Base-by-base conservation (phyloP, 805 yeast genomes). In the Ogataea dorogensis region DNA sequence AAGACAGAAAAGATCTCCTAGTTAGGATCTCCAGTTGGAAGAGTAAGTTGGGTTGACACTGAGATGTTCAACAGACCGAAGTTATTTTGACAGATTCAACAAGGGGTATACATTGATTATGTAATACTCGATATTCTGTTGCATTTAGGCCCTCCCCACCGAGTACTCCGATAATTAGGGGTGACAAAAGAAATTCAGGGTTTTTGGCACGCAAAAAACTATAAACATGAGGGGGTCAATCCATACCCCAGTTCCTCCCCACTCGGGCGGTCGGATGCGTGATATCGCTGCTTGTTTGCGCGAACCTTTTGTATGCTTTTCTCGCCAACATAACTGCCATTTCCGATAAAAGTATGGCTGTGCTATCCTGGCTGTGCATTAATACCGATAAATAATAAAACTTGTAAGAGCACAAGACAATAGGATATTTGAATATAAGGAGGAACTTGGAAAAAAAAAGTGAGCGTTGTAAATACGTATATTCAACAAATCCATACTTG, bases 361-460 rank as follows among this genome's bases (percentile, higher is more conserved):
- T 24, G 34, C 12, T 13, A 16, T 23, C 15, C 22, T 31, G 35
- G 35, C 38, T 34, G 38, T 35, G 36, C 33, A 31, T 36, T 32
- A 40, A 40, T 40, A 36, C 44, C 44, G 44, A 40, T 40, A 40
- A 36, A 36, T 30, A 30, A 26, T 30, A 30, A 31, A 28, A 13
- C 25, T 34, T 15, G 29, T 21, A 20, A 17, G 17, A 36, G 28
- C 31, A 13, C 35, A 12, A 25, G 27, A 36, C 40, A 30, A 36
- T 36, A 26, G 27, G 14, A 21, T 14, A 23, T 20, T 29, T 20
- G 34, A 26, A 20, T 26, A 36, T 36, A 36, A 26, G 40, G 30
- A 26, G 31, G 19, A 17, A 14, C 24, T 21, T 23, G 23, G 5
- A 35, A 26, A 25, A 36, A 30, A 31, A 30, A 30, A 30, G 15